A percentile compares a stretch with the other conserved stretches of the same genome.
Conservation (phyloP, 306 rosid genomes). For the Quercus robur region DNA sequence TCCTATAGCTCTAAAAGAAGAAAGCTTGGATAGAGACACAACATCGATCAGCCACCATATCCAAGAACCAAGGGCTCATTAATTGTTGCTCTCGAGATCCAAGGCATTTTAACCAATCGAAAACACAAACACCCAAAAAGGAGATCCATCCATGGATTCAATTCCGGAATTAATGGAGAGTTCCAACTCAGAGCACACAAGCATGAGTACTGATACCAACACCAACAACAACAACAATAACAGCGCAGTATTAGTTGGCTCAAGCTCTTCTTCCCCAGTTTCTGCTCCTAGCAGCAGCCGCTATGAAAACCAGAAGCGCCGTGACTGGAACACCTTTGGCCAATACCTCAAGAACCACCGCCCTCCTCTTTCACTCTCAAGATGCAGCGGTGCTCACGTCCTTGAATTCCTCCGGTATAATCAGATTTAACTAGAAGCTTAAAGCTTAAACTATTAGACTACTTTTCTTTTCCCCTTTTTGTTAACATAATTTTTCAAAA, state of each 20-base stretch:
- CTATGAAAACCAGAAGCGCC: slow-evolving; percentile 93
- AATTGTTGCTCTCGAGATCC: not conserved
- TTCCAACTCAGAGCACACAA: slow-evolving; percentile 39
- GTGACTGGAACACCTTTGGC: slow-evolving; percentile 98
- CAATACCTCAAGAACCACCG: slow-evolving; percentile 94
- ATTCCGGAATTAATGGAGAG: slow-evolving; percentile 61
- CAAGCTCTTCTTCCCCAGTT: slow-evolving; percentile 41
- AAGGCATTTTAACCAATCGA: not conserved
- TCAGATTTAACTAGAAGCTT: no score
- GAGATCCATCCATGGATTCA: slow-evolving; percentile 56
- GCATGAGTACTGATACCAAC: slow-evolving; percentile 13
- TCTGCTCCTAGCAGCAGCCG: slow-evolving; percentile 58
- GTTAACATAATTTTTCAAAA: no score
- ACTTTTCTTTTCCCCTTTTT: no score
- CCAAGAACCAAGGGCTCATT: not conserved
- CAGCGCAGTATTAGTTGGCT: not conserved
- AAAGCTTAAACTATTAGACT: not conserved
- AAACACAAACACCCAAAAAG: not conserved
- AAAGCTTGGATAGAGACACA: not conserved
- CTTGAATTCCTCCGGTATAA: slow-evolving; percentile 79
- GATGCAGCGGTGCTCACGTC: slow-evolving; percentile 98
- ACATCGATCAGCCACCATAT: not conserved
- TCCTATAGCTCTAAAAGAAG: slow-evolving; percentile 6
- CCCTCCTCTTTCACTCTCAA: slow-evolving; percentile 86
- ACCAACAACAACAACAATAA: not conserved